phyloP scores from a whole-genome alignment of 371 early-diverging fungal genomes.

The Gilbertella persicaria region DNA sequence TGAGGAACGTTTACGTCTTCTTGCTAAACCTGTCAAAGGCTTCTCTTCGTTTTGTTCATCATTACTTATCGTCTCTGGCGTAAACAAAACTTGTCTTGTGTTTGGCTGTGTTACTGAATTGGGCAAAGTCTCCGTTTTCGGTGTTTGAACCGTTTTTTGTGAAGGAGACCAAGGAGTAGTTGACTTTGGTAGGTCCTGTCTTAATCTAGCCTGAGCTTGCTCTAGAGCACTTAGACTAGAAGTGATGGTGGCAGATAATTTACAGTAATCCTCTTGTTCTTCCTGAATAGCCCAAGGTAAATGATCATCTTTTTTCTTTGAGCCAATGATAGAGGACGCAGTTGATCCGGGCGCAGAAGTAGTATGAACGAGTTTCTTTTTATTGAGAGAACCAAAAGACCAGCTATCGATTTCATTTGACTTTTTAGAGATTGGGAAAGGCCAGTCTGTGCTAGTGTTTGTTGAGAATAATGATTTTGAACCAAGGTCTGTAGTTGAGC shows the following conservation, averaged over 20 bases:
- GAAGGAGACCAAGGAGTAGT: neutral
- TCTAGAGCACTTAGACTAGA: slow-evolving; percentile 33
- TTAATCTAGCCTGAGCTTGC: slow-evolving; percentile 41
- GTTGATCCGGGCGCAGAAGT: slow-evolving; percentile 1
- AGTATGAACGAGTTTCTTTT: slow-evolving; percentile 11
- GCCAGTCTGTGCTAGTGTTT: slow-evolving; percentile 30
- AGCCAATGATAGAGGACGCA: slow-evolving; percentile 4
- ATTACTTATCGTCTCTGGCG: neutral
- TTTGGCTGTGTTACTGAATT: neutral
- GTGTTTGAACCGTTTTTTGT: neutral
- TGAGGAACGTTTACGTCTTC: slow-evolving; percentile 50
- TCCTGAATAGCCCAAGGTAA: slow-evolving; percentile 25
- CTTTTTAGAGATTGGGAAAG: slow-evolving; percentile 23
- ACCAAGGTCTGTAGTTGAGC: slow-evolving; percentile 21
- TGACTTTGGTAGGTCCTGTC: slow-evolving; percentile 10
- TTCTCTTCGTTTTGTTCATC: slow-evolving; percentile 30
- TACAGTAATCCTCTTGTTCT: slow-evolving; percentile 8
- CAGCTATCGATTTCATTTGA: slow-evolving; percentile 15
- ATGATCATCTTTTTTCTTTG: slow-evolving; percentile 12
- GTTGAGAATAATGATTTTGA: slow-evolving; percentile 16
- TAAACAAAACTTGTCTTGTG: neutral
- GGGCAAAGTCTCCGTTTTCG: neutral
- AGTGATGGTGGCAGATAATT: slow-evolving; percentile 7
- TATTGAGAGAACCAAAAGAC: slow-evolving; percentile 37
- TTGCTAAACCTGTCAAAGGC: slow-evolving; percentile 43